These are phyloP conservation scores for Tricholoma flavovirens DNA, from an alignment of 768 basidiomycete species.

Conservation along the genomic window DNA sequence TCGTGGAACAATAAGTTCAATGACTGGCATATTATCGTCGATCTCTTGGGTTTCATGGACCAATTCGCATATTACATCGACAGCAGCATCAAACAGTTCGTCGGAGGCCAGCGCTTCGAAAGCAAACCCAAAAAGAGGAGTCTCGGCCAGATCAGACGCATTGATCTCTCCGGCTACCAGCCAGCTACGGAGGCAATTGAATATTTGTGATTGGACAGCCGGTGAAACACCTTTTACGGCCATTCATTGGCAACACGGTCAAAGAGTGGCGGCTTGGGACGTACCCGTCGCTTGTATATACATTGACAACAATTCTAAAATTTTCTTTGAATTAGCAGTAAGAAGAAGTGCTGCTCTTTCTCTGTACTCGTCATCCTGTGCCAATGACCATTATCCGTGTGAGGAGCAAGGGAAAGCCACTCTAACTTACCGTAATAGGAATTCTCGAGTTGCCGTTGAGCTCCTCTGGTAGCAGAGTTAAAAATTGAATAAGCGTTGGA, in stretches of 20 bases:
- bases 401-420: neutral
- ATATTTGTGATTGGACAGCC: slow-evolving; percentile 73
- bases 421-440: slow-evolving; percentile 70
- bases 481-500: slow-evolving; percentile 78
- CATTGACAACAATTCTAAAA: slow-evolving; percentile 76
- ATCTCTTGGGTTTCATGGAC: slow-evolving; percentile 99
- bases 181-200: slow-evolving; percentile 85
- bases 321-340: slow-evolving; percentile 60
- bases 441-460: slow-evolving; percentile 77
- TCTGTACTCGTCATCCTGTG: slow-evolving; percentile 70
- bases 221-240: slow-evolving; percentile 70
- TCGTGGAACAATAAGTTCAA: slow-evolving; percentile 83
- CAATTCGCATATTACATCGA: slow-evolving; percentile 87
- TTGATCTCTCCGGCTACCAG: slow-evolving; percentile 80
- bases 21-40: slow-evolving; percentile 86
- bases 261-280: slow-evolving; percentile 19
- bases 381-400: neutral
- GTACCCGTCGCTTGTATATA: slow-evolving; percentile 85
- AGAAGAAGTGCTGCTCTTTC: slow-evolving; percentile 58
- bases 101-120: slow-evolving; percentile 84
- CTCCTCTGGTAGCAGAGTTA: slow-evolving; percentile 91
- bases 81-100: slow-evolving; percentile 87
- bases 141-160: slow-evolving; percentile 55
- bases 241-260: neutral
- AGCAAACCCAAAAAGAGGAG: slow-evolving; percentile 73